Evolutionary conservation across 2,329 filamentous ascomycete species (phyloP), one percentile per base, ranked within the genome.

Genomic region (Fusarium agapanthi): DNA sequence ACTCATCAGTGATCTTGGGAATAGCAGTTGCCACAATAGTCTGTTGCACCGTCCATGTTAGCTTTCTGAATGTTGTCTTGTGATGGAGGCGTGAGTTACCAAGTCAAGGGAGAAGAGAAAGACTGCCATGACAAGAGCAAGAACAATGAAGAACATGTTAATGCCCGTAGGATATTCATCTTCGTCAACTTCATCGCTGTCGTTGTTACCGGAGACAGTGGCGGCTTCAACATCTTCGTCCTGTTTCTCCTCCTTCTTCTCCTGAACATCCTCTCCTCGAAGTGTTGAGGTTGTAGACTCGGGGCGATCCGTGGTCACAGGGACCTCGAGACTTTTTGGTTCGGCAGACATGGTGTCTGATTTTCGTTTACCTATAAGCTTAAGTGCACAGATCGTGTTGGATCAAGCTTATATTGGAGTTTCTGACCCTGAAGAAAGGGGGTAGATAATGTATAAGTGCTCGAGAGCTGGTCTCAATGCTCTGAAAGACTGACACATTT

Each of bases 11-110:
- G 74, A 89, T 88, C 68, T 86, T 86, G 15, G 87, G 87, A 44
- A 89, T 88, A 15, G 87, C 87, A 1, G 87, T 88, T 8, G 86
- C 86, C n/a, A 89, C 84, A 62, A 89, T 89, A 20, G 86, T 88
- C 84, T 86, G 38, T 40, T 37, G 20, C 22, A 34, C 10, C 15
- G 37, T 30, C 15, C 9, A 30, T 32, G 35, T 76, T 60, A 77
- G 69, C 4, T 43, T 7, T 7, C 3, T 16, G 37, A 13, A 10
- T 18, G 10, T 28, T 16, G 40, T 18, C 22, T 20, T 30, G 35
- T n/a, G 22, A 47, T 11, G 32, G 22, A 59, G 60, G 53, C 24
- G 18, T 28, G 16, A 76, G 79, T 44, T 72, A 84, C 82, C 81
- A 84, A 84, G 47, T 87, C 85, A 16, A 88, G 81, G 54, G 85